phyloP scores from a whole-genome alignment of 2,329 filamentous ascomycete genomes.

The Albifimbria verrucaria region DNA sequence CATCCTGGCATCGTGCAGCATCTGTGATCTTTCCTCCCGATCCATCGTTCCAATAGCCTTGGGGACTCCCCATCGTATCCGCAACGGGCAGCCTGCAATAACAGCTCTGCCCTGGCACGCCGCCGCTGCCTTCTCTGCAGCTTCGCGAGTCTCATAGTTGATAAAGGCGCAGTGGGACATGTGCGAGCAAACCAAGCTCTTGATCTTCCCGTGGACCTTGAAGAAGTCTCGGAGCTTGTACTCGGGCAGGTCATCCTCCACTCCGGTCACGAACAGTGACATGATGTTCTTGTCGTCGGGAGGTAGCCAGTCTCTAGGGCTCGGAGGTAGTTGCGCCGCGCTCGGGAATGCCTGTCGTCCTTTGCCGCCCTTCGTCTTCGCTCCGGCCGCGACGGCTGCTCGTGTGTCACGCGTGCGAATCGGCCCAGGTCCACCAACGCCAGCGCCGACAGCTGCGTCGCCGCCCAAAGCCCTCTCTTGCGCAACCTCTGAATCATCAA shows the following conservation, averaged over 20 bases:
- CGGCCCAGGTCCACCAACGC: constrained; percentile 65
- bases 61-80: constrained; percentile 89
- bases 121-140: constrained; percentile 80
- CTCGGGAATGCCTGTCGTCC: constrained; percentile 62
- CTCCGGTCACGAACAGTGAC: constrained; percentile 89
- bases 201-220: constrained; percentile 81
- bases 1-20: constrained; percentile 68
- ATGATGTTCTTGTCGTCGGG: constrained; percentile 83
- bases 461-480: constrained; percentile 33
- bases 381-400: constrained; percentile 48
- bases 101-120: constrained; percentile 85
- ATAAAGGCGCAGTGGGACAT: constrained; percentile 96
- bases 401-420: constrained; percentile 70
- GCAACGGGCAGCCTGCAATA: constrained; percentile 84
- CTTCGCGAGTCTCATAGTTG: constrained; percentile 83
- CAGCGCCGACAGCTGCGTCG: constrained; percentile 50
- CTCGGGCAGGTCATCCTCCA: constrained; percentile 95
- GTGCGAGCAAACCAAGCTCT: constrained; percentile 92
- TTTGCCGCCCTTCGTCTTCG: constrained; percentile 38
- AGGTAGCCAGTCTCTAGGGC: constrained; percentile 80
- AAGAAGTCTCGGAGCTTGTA: constrained; percentile 90
- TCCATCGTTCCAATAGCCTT: constrained; percentile 91
- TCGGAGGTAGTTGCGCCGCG: constrained; percentile 71
- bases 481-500: constrained; percentile 54
- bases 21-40: constrained; percentile 75